phyloP scores from a whole-genome alignment of 805 yeast species.

The Candida nemodendra region DNA sequence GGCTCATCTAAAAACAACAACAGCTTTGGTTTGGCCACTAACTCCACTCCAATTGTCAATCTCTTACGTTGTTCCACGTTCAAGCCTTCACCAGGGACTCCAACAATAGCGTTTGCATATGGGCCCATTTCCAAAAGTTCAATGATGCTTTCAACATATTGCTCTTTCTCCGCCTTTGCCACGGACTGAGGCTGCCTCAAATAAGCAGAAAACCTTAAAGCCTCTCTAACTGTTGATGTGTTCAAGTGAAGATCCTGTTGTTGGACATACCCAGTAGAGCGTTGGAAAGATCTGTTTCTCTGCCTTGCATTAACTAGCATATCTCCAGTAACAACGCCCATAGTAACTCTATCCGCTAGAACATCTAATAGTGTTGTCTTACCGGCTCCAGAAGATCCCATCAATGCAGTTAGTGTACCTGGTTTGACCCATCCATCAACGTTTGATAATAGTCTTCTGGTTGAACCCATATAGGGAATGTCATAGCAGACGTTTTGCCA shows the following conservation, averaged over 20 bases:
- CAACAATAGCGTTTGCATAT: conserved; percentile 52
- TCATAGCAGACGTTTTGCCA: conserved; percentile 63
- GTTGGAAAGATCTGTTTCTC: conserved; percentile 46
- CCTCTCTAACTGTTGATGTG: conserved; percentile 50
- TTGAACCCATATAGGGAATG: conserved; percentile 43
- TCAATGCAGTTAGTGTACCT: conserved; percentile 55
- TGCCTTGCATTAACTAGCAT: conserved; percentile 53
- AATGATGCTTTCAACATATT: conserved; percentile 42
- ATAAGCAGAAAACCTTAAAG: conserved; percentile 45
- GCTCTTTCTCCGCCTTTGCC: conserved; percentile 39
- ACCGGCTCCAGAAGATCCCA: conserved; percentile 68
- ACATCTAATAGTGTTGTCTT: conserved; percentile 56
- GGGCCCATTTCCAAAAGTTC: conserved; percentile 38
- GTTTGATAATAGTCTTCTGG: conserved; percentile 39
- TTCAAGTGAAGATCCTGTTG: conserved; percentile 53
- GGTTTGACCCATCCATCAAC: conserved; percentile 47
- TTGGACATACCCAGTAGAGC: conserved; percentile 55
- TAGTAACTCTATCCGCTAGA: conserved; percentile 47
- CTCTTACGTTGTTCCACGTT: conserved; percentile 54
- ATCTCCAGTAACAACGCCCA: conserved; percentile 54
- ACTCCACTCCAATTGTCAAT: conserved; percentile 52
- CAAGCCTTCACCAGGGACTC: conserved; percentile 45
- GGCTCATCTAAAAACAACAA: conserved; percentile 57
- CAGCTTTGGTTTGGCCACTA: conserved; percentile 52
- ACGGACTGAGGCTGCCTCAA: conserved; percentile 41